Percentiles rank a stretch among this genome's conserved stretches.
phyloP scores from a whole-genome alignment of 192 early-diverging fungal genomes.

The Umbelopsis sp. region DNA sequence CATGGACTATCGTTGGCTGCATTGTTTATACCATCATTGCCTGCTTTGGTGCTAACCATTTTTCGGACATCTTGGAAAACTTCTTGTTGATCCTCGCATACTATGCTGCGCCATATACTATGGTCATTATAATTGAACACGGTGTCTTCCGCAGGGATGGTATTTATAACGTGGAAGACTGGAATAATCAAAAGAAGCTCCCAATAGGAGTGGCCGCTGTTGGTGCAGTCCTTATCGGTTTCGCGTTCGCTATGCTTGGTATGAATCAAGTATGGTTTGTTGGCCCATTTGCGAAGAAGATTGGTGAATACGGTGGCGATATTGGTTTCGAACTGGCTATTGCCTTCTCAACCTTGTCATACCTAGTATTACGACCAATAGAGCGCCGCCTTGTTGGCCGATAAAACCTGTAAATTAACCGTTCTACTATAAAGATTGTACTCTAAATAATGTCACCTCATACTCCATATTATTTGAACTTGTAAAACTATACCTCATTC shows the following conservation, averaged over 20 bases:
- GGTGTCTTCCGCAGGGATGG: slow-evolving; percentile 16
- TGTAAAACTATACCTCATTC: too few relatives aligned
- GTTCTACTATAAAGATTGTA: too few relatives aligned
- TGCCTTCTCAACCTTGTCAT: slow-evolving; percentile 22
- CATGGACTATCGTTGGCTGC: slow-evolving; percentile 25
- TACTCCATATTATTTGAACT: too few relatives aligned
- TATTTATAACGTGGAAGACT: slow-evolving; percentile 26
- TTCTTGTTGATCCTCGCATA: slow-evolving; percentile 30
- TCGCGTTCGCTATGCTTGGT: slow-evolving; percentile 31
- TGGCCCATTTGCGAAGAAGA: slow-evolving; percentile 32
- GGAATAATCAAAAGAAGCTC: slow-evolving; percentile 21
- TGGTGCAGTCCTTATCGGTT: slow-evolving; percentile 23
- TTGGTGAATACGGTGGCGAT: slow-evolving; percentile 32
- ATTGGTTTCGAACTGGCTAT: slow-evolving; percentile 35
- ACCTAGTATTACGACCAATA: slow-evolving; percentile 21
- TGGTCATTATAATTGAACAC: slow-evolving; percentile 19
- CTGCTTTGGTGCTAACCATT: slow-evolving; percentile 13
- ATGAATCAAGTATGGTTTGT: slow-evolving; percentile 37
- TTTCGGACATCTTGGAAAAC: slow-evolving; percentile 24
- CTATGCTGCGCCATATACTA: slow-evolving; percentile 19
- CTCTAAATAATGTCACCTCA: too few relatives aligned
- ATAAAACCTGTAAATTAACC: slow-evolving; percentile 2
- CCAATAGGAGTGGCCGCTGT: slow-evolving; percentile 29
- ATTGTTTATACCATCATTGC: slow-evolving; percentile 27
- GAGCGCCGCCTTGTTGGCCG: slow-evolving; percentile 28